Evolutionary conservation across 1,284 basidiomycete genomes (phyloP).

Genomic region (Takashimella tepidaria): DNA sequence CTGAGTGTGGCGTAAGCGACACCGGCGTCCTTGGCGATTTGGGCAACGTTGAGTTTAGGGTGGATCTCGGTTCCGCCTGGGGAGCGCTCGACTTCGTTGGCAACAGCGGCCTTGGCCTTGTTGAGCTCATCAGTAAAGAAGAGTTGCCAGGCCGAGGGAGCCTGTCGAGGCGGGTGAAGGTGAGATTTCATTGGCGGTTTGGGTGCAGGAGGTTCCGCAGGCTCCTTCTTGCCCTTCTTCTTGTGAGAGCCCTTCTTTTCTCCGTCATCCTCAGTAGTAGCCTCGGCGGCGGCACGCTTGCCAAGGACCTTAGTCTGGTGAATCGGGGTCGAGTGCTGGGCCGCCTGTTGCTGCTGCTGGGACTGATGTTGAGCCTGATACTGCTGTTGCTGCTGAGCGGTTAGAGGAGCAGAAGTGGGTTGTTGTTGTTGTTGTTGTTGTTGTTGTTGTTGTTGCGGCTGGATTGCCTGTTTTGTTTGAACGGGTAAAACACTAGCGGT

Average conservation of each 20-base stretch:
- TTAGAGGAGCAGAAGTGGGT: constrained; percentile 9
- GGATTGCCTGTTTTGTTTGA: constrained; percentile 6
- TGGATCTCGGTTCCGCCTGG: constrained; percentile 43
- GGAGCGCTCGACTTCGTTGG: constrained; percentile 59
- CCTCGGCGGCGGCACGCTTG: constrained; percentile 27
- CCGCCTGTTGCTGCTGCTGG: constrained; percentile 6
- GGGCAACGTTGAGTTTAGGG: constrained; percentile 86
- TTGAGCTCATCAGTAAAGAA: constrained; percentile 96
- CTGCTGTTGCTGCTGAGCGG: constrained; percentile 2
- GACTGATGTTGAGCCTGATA: constrained; percentile 10
- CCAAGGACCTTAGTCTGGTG: constrained; percentile 18
- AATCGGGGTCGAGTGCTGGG: constrained; percentile 1
- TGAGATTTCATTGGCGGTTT: constrained; percentile 49
- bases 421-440: background rate
- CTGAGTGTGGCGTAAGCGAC: constrained; percentile 78
- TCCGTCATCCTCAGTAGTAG: constrained; percentile 8
- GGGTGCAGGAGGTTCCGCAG: constrained; percentile 31
- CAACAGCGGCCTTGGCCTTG: constrained; percentile 64
- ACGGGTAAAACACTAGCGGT: background rate
- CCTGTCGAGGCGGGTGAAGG: constrained; percentile 82
- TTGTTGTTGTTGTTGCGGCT: constrained; percentile 6
- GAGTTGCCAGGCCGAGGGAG: constrained; percentile 92
- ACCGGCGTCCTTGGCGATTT: constrained; percentile 88
- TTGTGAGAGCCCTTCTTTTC: constrained; percentile 41
- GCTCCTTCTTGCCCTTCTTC: constrained; percentile 29